Conservation (phyloP, 2,329 filamentous ascomycete genomes). For the Pyrenochaeta sp. region DNA sequence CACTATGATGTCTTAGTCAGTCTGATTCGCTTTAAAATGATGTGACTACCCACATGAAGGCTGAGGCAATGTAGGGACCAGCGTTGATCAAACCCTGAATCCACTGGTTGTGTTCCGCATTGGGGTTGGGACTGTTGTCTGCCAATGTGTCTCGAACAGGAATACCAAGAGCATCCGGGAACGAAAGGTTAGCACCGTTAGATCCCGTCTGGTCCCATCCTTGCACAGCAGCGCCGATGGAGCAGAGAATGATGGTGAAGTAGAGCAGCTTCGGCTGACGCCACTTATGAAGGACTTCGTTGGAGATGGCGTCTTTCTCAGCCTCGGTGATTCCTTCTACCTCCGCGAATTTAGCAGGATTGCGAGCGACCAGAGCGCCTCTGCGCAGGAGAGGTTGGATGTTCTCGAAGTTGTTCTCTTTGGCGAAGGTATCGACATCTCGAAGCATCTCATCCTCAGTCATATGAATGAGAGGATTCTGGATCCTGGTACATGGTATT, state of each 20-base stretch:
- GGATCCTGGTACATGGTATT: slow-evolving; percentile 15
- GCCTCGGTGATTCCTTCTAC: slow-evolving; percentile 26
- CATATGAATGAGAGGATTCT: slow-evolving; percentile 30
- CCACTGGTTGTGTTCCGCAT: slow-evolving; percentile 31
- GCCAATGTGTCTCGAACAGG: slow-evolving; percentile 30
- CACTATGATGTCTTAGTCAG: slow-evolving; percentile 12
- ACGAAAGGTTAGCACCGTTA: slow-evolving; percentile 64
- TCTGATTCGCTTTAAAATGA: not conserved
- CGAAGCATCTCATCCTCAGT: slow-evolving; percentile 54
- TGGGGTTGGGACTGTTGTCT: slow-evolving; percentile 10
- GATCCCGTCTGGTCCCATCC: slow-evolving; percentile 71
- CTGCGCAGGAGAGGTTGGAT: slow-evolving; percentile 57
- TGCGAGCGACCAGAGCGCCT: slow-evolving; percentile 59
- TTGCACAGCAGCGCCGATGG: slow-evolving; percentile 70
- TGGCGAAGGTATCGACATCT: slow-evolving; percentile 62
- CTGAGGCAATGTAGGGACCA: slow-evolving; percentile 28
- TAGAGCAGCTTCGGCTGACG: slow-evolving; percentile 66
- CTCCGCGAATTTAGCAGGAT: slow-evolving; percentile 21
- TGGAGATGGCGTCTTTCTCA: slow-evolving; percentile 24
- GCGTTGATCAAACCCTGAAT: slow-evolving; percentile 32
- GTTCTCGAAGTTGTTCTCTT: slow-evolving; percentile 55
- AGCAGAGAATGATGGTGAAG: slow-evolving; percentile 71
- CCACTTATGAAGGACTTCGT: slow-evolving; percentile 63
- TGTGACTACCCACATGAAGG: slow-evolving; percentile 14
- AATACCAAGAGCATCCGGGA: slow-evolving; percentile 63